These are phyloP conservation scores for Verticillium nonalfalfae DNA, from an alignment of 2,329 filamentous ascomycete species.

Conservation along the genomic window DNA sequence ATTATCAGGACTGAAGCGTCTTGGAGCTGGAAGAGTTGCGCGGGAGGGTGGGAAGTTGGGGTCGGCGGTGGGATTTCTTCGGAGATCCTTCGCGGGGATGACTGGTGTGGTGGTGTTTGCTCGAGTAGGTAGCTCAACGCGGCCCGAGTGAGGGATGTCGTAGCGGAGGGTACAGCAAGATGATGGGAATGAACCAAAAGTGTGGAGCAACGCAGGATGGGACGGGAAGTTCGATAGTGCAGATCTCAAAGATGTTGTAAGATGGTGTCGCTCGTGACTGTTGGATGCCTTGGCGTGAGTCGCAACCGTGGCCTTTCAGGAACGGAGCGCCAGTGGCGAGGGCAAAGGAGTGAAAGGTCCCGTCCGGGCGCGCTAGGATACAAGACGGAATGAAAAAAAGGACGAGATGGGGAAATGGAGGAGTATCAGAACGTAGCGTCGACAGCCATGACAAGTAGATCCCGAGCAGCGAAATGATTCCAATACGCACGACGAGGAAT, in stretches of 20 bases:
- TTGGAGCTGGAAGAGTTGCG: background rate
- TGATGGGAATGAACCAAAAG: background rate
- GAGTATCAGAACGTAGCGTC: background rate
- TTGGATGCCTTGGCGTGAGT: background rate
- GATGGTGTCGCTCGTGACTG: background rate
- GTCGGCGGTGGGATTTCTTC: background rate
- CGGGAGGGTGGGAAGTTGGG: background rate
- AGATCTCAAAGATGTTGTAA: background rate
- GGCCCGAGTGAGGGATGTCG: too few species aligned
- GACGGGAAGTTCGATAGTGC: background rate
- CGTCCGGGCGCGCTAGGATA: background rate
- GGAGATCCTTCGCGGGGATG: background rate
- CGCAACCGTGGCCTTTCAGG: constrained; percentile 3
- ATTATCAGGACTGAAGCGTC: background rate
- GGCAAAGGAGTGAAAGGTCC: background rate
- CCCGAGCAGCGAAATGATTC: background rate
- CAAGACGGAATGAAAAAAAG: too few species aligned
- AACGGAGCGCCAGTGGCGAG: constrained; percentile 1
- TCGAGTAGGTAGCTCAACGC: too few species aligned
- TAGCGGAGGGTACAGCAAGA: too few species aligned
- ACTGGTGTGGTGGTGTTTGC: background rate
- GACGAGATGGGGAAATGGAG: background rate
- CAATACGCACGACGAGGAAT: too few species aligned
- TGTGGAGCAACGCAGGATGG: background rate
- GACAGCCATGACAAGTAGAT: background rate